Base-by-base conservation (phyloP, 2,329 filamentous ascomycete genomes). In the Curvularia lunata region DNA sequence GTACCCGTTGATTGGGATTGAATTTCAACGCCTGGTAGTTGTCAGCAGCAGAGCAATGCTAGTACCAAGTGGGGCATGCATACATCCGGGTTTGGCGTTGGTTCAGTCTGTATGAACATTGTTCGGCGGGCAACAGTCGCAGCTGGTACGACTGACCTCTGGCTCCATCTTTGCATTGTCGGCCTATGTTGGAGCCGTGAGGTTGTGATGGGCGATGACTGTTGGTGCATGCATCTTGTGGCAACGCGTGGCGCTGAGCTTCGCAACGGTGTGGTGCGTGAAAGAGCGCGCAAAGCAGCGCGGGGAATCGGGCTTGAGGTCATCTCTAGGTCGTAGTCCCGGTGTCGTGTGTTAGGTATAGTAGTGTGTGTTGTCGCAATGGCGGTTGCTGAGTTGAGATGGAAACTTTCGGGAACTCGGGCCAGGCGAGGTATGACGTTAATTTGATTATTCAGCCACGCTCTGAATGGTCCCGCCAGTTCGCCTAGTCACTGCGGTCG, bases 91-190 rank as follows among this genome's bases (percentile, higher is more conserved):
- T 99, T 99, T 25, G 95, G 95, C 1, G 95, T 99, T 65, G 85
- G 86, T 75, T 98, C 94, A 5, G 94, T 98, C 80, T 99, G 95
- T 73, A 99, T 99, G 82, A 98, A 99, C 78, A 99, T 96, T 23
- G 88, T 92, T 64, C 94, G 88, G 48, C 73, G 68, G 30, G 65
- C 59, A 21, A 69, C 52, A 10, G 60, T 54, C 21, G 59, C 52
- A 13, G 54, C 60, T 4, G 66, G 58, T 1, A 52, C 46, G 30
- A 57, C 46, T 23, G 63, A 40, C 6, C 52, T 62, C 28, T 62
- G 65, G 23, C 34, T 62, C 68, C 71, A 74, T 67, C 60, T 52
- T 54, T 68, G 67, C n/a, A 61, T 41, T 48, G 59, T 64, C 7
- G 74, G 73, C 58, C 74, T 73, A 54, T 68, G 70, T 50, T 68